These are phyloP conservation scores for Aspergillus ochraceus DNA, from an alignment of 2,329 filamentous ascomycete species.

Conservation along the genomic window DNA sequence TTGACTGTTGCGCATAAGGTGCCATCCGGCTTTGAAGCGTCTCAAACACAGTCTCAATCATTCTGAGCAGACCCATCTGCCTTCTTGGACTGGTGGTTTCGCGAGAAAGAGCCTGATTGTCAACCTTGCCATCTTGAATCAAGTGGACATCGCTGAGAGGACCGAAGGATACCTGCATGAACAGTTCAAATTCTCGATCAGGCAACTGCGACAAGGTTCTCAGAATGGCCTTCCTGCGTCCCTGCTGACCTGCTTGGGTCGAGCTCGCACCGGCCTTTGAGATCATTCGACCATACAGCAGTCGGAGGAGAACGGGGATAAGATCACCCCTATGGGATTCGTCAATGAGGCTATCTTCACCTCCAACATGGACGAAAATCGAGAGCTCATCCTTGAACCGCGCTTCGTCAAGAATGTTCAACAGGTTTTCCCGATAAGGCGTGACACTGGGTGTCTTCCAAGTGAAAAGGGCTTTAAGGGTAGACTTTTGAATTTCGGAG, in stretches of 20 bases:
- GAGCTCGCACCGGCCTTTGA: slow-evolving; percentile 75
- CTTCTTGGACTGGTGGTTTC: slow-evolving; percentile 69
- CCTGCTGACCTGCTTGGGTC: slow-evolving; percentile 76
- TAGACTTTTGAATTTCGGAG: slow-evolving; percentile 79
- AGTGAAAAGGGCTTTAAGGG: slow-evolving; percentile 78
- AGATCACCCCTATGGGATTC: slow-evolving; percentile 69
- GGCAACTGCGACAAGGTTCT: slow-evolving; percentile 77
- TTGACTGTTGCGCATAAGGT: slow-evolving; percentile 66
- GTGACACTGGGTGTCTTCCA: slow-evolving; percentile 81
- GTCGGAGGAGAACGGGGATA: slow-evolving; percentile 81
- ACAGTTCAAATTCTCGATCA: slow-evolving; percentile 72
- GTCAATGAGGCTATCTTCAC: slow-evolving; percentile 65
- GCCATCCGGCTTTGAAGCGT: slow-evolving; percentile 75
- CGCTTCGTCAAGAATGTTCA: slow-evolving; percentile 85
- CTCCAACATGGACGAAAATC: slow-evolving; percentile 74
- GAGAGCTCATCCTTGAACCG: slow-evolving; percentile 93
- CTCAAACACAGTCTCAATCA: slow-evolving; percentile 83
- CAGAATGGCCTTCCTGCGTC: slow-evolving; percentile 71
- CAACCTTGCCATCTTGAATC: slow-evolving; percentile 51
- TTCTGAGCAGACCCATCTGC: slow-evolving; percentile 87
- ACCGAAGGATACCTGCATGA: slow-evolving; percentile 79
- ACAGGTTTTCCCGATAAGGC: slow-evolving; percentile 79
- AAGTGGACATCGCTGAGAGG: slow-evolving; percentile 63
- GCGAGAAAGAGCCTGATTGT: slow-evolving; percentile 56
- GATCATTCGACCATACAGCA: slow-evolving; percentile 88